These are phyloP conservation scores for Glycine latifolia DNA, from an alignment of 306 rosid species.

Conservation along the genomic window DNA sequence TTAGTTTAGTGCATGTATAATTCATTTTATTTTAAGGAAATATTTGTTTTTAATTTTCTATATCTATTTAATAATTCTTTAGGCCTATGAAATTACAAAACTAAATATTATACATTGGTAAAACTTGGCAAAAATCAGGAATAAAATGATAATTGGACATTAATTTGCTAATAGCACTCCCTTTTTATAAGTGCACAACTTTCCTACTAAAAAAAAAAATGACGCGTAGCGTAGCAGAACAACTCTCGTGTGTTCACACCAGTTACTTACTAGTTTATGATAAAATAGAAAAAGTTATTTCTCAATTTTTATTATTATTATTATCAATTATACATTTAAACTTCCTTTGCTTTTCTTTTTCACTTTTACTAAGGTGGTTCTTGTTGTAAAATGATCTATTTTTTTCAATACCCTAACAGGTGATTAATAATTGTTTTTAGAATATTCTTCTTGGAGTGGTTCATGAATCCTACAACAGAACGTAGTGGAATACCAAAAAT, in stretches of 20 bases:
- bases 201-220: too few relatives aligned
- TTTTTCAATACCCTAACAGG: neutral
- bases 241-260: too few relatives aligned
- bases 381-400: neutral
- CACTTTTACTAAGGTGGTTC: neutral
- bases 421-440: conserved; percentile 3
- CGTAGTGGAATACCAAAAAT: conserved; percentile 15
- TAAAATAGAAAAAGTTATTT: neutral
- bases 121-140: too few relatives aligned
- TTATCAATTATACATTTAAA: neutral
- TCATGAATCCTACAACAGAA: conserved; percentile 22
- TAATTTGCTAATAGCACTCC: too few relatives aligned
- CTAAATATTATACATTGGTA: too few relatives aligned
- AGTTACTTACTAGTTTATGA: too few relatives aligned
- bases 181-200: too few relatives aligned
- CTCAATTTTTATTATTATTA: too few relatives aligned
- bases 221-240: too few relatives aligned
- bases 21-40: neutral
- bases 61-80: too few relatives aligned
- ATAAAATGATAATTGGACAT: too few relatives aligned
- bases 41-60: neutral
- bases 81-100: too few relatives aligned
- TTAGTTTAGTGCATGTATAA: neutral
- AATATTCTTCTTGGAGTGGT: conserved; percentile 38
- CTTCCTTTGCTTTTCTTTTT: neutral